Evolutionary conservation across 768 basidiomycete species (phyloP).

Genomic region (Lyophyllum semitale): DNA sequence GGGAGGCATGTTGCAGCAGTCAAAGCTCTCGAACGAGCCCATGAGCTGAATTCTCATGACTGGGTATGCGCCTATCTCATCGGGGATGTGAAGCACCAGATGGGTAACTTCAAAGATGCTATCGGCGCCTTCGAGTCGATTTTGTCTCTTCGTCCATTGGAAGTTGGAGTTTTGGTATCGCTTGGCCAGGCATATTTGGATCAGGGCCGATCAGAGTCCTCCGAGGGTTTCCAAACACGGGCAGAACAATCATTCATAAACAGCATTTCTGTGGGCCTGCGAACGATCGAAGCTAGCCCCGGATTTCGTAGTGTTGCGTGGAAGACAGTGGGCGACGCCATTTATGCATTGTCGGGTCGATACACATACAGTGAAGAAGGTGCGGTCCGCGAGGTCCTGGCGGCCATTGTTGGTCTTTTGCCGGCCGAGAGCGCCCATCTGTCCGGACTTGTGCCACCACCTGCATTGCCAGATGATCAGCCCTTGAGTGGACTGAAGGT

Average conservation of each 20-base stretch:
- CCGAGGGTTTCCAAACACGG: constrained; percentile 71
- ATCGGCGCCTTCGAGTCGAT: constrained; percentile 65
- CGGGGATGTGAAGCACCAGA: constrained; percentile 80
- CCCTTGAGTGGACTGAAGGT: constrained; percentile 34
- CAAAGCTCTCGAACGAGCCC: constrained; percentile 80
- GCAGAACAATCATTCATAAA: constrained; percentile 72
- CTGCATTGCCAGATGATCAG: constrained; percentile 22
- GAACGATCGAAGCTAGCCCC: constrained; percentile 48
- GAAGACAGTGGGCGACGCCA: constrained; percentile 82
- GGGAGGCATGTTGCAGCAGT: constrained; percentile 88
- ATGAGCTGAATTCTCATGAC: constrained; percentile 70
- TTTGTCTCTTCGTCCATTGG: constrained; percentile 54
- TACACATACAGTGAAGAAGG: constrained; percentile 49
- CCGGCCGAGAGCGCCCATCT: constrained; percentile 43
- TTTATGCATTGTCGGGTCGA: constrained; percentile 62
- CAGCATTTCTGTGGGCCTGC: constrained; percentile 55
- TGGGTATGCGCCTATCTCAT: constrained; percentile 87
- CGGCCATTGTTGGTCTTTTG: constrained; percentile 37
- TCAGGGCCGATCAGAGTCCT: constrained; percentile 63
- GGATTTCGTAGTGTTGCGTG: constrained; percentile 76
- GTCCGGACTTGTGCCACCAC: constrained; percentile 37
- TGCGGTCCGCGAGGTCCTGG: constrained; percentile 34
- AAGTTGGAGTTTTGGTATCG: constrained; percentile 71
- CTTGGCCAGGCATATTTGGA: constrained; percentile 74
- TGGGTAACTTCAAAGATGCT: constrained; percentile 76